Conservation (phyloP, 83 land plant species). For the Picea engelmannii region DNA sequence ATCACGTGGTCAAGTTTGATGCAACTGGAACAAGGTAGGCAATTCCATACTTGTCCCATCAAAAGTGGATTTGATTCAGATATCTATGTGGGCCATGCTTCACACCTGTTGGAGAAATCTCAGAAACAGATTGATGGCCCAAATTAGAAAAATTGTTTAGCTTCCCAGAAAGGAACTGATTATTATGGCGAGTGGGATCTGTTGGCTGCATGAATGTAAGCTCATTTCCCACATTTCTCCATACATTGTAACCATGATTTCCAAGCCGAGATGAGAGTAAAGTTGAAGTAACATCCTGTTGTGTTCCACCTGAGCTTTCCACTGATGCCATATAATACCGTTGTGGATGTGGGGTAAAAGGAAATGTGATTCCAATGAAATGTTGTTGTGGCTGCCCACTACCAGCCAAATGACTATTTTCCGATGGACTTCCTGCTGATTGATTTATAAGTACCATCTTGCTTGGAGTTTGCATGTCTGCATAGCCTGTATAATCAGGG, state of each 20-base stretch:
- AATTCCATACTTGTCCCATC: no score
- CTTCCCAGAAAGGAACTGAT: conserved; percentile 12
- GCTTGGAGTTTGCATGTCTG: conserved; percentile 36
- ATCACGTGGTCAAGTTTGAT: no score
- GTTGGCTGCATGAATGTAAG: neutral
- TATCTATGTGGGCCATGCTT: no score
- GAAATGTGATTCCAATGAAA: conserved; percentile 39
- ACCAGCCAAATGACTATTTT: conserved; percentile 20
- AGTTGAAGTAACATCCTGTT: conserved; percentile 23
- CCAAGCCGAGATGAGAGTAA: conserved; percentile 22
- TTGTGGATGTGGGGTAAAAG: conserved; percentile 13
- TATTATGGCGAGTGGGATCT: neutral
- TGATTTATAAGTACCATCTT: conserved; percentile 45
- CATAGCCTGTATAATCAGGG: conserved; percentile 20
- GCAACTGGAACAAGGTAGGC: no score
- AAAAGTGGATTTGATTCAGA: no score
- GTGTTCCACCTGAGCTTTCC: conserved; percentile 15
- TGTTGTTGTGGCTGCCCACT: conserved; percentile 27
- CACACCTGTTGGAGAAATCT: neutral
- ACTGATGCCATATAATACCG: conserved; percentile 23
- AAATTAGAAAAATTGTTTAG: conserved; percentile 1
- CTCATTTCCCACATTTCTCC: conserved; percentile 8
- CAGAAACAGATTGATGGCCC: neutral
- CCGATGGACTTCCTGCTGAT: conserved; percentile 25
- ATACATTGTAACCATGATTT: conserved; percentile 23